A percentile compares a stretch with the other conserved stretches of the same genome.
Evolutionary conservation across 139 green algal genomes (phyloP).

Genomic region (Chlorella ohadii): DNA sequence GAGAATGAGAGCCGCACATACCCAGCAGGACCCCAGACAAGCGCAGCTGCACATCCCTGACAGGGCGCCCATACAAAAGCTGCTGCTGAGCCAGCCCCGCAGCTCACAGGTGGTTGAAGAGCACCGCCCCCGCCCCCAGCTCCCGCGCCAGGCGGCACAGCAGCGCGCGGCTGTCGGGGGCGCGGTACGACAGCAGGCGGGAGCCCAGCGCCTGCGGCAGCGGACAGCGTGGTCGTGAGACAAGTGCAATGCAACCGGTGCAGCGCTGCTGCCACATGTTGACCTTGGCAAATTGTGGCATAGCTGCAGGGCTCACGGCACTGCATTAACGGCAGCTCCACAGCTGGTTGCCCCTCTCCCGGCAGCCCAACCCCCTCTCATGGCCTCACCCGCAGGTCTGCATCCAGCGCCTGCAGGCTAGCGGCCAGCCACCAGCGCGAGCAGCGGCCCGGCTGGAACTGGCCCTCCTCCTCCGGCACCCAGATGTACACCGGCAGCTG

Average conservation of each 20-base stretch:
- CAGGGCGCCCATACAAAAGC: too few species aligned
- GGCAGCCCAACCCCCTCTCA: too few species aligned
- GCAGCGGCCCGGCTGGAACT: slow-evolving; percentile 91
- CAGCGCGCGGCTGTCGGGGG: slow-evolving; percentile 55
- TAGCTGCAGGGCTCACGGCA: too few species aligned
- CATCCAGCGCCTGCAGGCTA: slow-evolving; percentile 61
- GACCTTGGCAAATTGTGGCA: too few species aligned
- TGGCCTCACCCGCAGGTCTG: slow-evolving; percentile 48
- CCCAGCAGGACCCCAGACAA: too few species aligned
- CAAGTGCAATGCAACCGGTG: too few species aligned
- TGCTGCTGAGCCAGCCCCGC: slow-evolving; percentile 21
- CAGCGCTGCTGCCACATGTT: too few species aligned
- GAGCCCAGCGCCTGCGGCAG: slow-evolving; percentile 65
- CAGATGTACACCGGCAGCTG: slow-evolving; percentile 92
- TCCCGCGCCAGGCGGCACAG: slow-evolving; percentile 69
- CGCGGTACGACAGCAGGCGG: slow-evolving; percentile 69
- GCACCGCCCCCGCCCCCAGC: slow-evolving; percentile 72
- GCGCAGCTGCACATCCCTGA: too few species aligned
- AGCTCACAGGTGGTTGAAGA: slow-evolving; percentile 90
- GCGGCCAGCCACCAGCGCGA: slow-evolving; percentile 78
- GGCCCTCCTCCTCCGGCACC: slow-evolving; percentile 92
- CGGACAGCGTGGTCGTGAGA: too few species aligned
- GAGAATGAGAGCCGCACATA: too few species aligned
- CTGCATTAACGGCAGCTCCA: too few species aligned
- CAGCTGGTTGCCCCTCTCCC: too few species aligned